phyloP scores from a whole-genome alignment of 1,284 basidiomycete species.

The Malassezia nana region DNA sequence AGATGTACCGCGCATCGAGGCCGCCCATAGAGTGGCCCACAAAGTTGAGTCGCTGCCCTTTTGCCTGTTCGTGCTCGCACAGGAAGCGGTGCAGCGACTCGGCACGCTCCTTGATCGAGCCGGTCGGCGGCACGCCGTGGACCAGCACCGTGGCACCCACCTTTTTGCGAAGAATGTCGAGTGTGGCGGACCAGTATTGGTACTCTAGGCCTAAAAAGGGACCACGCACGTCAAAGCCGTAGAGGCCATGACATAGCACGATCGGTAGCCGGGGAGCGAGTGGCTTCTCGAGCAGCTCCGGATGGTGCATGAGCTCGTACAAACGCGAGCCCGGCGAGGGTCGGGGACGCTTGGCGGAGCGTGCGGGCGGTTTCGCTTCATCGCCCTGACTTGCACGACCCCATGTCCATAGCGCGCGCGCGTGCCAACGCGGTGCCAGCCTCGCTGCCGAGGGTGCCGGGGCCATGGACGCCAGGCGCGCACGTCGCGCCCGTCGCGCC shows the following conservation, averaged over 20 bases:
- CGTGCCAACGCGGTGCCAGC: not conserved
- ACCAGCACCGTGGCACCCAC: slow-evolving; percentile 87
- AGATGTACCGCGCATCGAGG: slow-evolving; percentile 60
- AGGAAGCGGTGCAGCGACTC: slow-evolving; percentile 68
- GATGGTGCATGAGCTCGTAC: slow-evolving; percentile 11
- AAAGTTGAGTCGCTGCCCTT: slow-evolving; percentile 73
- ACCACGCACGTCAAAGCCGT: slow-evolving; percentile 82
- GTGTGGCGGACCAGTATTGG: slow-evolving; percentile 89
- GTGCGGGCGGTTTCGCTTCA: not conserved
- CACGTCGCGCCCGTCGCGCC: not conserved
- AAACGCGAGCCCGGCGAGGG: slow-evolving; percentile 5
- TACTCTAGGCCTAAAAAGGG: slow-evolving; percentile 61
- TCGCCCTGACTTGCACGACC: not conserved
- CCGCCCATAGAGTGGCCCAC: slow-evolving; percentile 84
- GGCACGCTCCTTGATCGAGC: slow-evolving; percentile 76
- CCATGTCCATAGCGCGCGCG: not conserved
- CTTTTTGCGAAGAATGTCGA: slow-evolving; percentile 69
- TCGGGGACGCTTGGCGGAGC: not conserved
- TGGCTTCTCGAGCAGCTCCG: not conserved
- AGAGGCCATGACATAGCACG: slow-evolving; percentile 77
- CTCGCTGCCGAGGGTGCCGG: not conserved
- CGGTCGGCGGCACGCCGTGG: slow-evolving; percentile 89
- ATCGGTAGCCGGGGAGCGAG: slow-evolving; percentile 62
- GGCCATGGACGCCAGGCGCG: not conserved
- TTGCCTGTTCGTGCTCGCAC: slow-evolving; percentile 49